Evolutionary conservation across 495 filamentous ascomycete species (phyloP), one percentile per base, ranked within the genome.

Genomic region (Penicillium diatomitis): DNA sequence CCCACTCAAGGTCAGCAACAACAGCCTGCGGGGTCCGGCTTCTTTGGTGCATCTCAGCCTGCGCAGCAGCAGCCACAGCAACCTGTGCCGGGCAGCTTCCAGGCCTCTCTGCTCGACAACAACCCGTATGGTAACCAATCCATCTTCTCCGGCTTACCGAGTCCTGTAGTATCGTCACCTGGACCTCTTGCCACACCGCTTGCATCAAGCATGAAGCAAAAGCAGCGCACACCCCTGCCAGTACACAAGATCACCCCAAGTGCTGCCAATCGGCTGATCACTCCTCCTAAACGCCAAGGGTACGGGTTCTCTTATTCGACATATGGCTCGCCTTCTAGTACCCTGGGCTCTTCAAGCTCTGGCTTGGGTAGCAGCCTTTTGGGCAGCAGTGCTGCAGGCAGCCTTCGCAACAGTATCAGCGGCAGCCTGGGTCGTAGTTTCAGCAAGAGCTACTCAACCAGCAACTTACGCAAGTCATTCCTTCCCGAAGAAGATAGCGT

Each of bases 301-400:
- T 96, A 83, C 62, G 90, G 90, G 6, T 94, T 95, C 66, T 86
- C 84, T 5, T 95, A 94, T 64, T 94, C 88, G 47, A 87, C 81
- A 29, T 95, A 92, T 57, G 87, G 85, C 29, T 89, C 85, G 6
- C 89, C 90, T 3, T 77, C 78, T 34, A 90, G 84, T 63, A 76
- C 78, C 9, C 77, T 75, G 11, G 85, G 83, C 65, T 87, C 88
- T 33, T 82, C 85, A 12, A 34, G 44, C 12, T 79, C 79, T 32
- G 77, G 78, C 3, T 69, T 84, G 32, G 77, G 80, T 41, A 78
- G 76, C 60, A 85, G 82, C 53, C 67, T 90, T 9, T 60, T 88
- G n/a, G 77, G 77, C 31, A 42, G 41, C 38, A 40, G 54, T 6
- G 39, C 33, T 34, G 76, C 82, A 31, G 57, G 44, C 32, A 61